A percentile compares a stretch with the other conserved stretches of the same genome.
These are phyloP conservation scores for Xerocomellus dryophilus DNA, from an alignment of 768 basidiomycete species.

Conservation along the genomic window DNA sequence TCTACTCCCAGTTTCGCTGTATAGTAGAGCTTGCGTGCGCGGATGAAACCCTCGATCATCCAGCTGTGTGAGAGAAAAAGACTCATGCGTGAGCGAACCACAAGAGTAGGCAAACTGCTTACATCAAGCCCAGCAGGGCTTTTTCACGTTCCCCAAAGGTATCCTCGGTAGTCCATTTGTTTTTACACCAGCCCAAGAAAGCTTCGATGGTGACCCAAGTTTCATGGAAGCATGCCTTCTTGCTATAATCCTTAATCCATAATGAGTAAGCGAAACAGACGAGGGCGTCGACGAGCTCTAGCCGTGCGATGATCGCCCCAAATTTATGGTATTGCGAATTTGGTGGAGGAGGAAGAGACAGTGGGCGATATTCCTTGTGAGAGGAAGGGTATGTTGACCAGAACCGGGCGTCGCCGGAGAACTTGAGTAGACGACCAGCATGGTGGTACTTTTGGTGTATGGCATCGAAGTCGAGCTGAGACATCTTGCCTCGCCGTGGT, in stretches of 20 bases:
- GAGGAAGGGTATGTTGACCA: conserved; percentile 68
- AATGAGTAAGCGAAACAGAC: conserved; percentile 81
- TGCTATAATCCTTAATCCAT: conserved; percentile 71
- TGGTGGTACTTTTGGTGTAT: conserved; percentile 69
- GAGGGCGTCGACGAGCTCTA: conserved; percentile 79
- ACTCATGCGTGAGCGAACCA: conserved; percentile 27
- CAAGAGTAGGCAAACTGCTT: conserved; percentile 35
- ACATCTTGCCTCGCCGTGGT: conserved; percentile 58
- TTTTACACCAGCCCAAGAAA: conserved; percentile 70
- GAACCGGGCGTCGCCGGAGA: conserved; percentile 77
- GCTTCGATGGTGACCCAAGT: conserved; percentile 69
- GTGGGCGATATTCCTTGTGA: conserved; percentile 61
- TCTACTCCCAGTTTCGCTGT: conserved; percentile 32
- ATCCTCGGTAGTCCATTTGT: conserved; percentile 55
- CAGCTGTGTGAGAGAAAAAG: conserved; percentile 43
- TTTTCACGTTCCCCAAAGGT: conserved; percentile 46
- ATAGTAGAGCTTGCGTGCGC: conserved; percentile 49
- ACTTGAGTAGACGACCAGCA: conserved; percentile 74
- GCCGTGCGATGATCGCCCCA: conserved; percentile 70
- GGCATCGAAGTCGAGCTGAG: conserved; percentile 48
- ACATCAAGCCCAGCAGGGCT: conserved; percentile 79
- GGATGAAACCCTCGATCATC: conserved; percentile 78
- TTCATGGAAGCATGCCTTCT: conserved; percentile 51
- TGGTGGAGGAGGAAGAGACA: conserved; percentile 59
- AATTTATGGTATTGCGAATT: conserved; percentile 72